These are phyloP conservation scores for Zelopaecilomyces penicillatus DNA, from an alignment of 2,329 filamentous ascomycete species.

Conservation along the genomic window DNA sequence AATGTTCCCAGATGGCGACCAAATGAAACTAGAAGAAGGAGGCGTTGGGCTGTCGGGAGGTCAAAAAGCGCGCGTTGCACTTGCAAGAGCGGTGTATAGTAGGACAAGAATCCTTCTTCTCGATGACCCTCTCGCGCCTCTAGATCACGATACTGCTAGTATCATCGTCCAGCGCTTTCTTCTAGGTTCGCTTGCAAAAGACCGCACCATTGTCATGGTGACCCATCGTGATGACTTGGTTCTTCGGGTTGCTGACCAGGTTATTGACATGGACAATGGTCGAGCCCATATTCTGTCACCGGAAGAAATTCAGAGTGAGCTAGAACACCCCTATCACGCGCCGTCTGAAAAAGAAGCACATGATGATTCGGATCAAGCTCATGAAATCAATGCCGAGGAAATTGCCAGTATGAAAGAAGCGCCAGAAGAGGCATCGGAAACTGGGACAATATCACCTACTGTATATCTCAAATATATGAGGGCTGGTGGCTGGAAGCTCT, in stretches of 20 bases:
- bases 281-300: slow-evolving; percentile 41
- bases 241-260: slow-evolving; percentile 61
- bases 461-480: slow-evolving; percentile 84
- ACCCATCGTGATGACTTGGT: slow-evolving; percentile 76
- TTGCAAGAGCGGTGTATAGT: slow-evolving; percentile 56
- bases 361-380: slow-evolving; percentile 16
- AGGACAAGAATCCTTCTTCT: slow-evolving; percentile 47
- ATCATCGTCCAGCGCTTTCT: slow-evolving; percentile 55
- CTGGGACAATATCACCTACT: slow-evolving; percentile 64
- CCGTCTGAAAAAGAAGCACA: slow-evolving; percentile 4
- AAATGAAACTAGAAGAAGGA: slow-evolving; percentile 52
- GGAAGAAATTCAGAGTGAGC: slow-evolving; percentile 34
- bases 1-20: slow-evolving; percentile 48
- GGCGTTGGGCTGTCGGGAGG: slow-evolving; percentile 56
- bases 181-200: slow-evolving; percentile 49
- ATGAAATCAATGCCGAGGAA: slow-evolving; percentile 24
- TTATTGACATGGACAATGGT: slow-evolving; percentile 61
- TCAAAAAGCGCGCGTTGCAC: slow-evolving; percentile 53
- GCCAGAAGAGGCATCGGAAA: slow-evolving; percentile 26
- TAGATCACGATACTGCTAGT: slow-evolving; percentile 55
- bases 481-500: slow-evolving; percentile 68
- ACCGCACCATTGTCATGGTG: slow-evolving; percentile 67
- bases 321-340: slow-evolving; percentile 28
- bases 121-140: slow-evolving; percentile 54
- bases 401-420: slow-evolving; percentile 14